Evolutionary conservation across 2,329 filamentous ascomycete species (phyloP).

Genomic region (Aspergillus melleus): DNA sequence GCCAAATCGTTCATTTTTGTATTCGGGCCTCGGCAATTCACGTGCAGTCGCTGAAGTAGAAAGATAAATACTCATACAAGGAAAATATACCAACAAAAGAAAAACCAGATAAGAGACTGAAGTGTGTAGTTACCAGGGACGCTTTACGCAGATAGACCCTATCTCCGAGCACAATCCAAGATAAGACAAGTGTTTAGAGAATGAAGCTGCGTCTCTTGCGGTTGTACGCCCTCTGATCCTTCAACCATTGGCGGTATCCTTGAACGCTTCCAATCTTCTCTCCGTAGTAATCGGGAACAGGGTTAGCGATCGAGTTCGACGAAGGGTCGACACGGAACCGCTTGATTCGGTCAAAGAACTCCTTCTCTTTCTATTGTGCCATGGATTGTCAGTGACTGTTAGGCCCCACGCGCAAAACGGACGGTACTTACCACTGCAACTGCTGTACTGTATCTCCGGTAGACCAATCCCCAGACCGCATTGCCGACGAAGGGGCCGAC

Average conservation of each 20-base stretch:
- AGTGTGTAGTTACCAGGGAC: not conserved
- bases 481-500: conserved; percentile 80
- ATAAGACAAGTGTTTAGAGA: conserved; percentile 18
- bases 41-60: conserved; percentile 1
- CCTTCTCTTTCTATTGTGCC: conserved; percentile 76
- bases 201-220: conserved; percentile 67
- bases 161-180: not conserved
- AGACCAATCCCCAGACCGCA: conserved; percentile 72
- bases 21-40: not conserved
- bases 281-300: conserved; percentile 95
- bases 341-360: conserved; percentile 90
- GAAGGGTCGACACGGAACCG: conserved; percentile 89
- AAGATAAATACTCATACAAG: conserved; percentile 6
- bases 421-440: conserved; percentile 64
- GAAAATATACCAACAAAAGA: not conserved
- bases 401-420: not conserved
- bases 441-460: conserved; percentile 68
- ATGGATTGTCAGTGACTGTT: not conserved
- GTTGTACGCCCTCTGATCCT: conserved; percentile 96
- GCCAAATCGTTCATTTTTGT: not conserved
- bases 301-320: conserved; percentile 85
- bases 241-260: conserved; percentile 92
- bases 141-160: too few relatives aligned
- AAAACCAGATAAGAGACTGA: not conserved
- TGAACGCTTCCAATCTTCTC: conserved; percentile 95